phyloP scores from a whole-genome alignment of 2,329 filamentous ascomycete genomes.

The Cladosporium sp. region DNA sequence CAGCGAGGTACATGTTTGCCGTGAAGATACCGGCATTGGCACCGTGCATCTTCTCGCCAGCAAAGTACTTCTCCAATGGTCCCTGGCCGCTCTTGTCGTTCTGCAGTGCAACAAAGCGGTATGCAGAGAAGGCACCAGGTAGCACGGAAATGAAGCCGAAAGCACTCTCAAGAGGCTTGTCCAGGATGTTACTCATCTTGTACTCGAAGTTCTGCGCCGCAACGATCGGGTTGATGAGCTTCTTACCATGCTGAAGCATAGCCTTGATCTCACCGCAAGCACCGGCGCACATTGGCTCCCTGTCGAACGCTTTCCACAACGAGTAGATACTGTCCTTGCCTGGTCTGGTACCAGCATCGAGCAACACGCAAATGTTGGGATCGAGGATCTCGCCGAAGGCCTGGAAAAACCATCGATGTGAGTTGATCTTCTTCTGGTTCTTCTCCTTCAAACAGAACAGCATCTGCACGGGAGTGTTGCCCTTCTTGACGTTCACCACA shows the following conservation, averaged over 20 bases:
- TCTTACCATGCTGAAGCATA: slow-evolving; percentile 86
- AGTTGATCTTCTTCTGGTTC: slow-evolving; percentile 99
- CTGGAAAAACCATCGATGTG: slow-evolving; percentile 98
- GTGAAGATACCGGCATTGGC: slow-evolving; percentile 94
- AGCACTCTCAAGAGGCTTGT: slow-evolving; percentile 94
- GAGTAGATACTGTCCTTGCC: slow-evolving; percentile 95
- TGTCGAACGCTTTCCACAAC: slow-evolving; percentile 96
- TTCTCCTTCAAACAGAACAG: slow-evolving; percentile 98
- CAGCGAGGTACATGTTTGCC: slow-evolving; percentile 98
- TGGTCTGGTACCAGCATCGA: slow-evolving; percentile 94
- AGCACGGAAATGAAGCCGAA: slow-evolving; percentile 98
- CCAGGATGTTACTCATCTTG: slow-evolving; percentile 99
- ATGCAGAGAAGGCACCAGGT: slow-evolving; percentile 97
- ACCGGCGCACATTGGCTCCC: slow-evolving; percentile 95
- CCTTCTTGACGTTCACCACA: slow-evolving; percentile 80
- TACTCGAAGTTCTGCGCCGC: slow-evolving; percentile 99
- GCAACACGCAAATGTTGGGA: slow-evolving; percentile 92
- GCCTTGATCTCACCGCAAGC: slow-evolving; percentile 99
- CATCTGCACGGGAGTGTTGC: slow-evolving; percentile 86
- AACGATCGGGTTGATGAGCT: slow-evolving; percentile 88
- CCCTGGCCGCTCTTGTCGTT: slow-evolving; percentile 95
- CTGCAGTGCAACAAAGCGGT: slow-evolving; percentile 89
- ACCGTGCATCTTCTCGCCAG: slow-evolving; percentile 92
- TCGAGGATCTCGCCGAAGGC: slow-evolving; percentile 90
- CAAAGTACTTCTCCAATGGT: slow-evolving; percentile 93